A percentile compares a stretch with the other conserved stretches of the same genome.
Conservation (phyloP, 345 rosid species). For the Sisymbrium altissimum region DNA sequence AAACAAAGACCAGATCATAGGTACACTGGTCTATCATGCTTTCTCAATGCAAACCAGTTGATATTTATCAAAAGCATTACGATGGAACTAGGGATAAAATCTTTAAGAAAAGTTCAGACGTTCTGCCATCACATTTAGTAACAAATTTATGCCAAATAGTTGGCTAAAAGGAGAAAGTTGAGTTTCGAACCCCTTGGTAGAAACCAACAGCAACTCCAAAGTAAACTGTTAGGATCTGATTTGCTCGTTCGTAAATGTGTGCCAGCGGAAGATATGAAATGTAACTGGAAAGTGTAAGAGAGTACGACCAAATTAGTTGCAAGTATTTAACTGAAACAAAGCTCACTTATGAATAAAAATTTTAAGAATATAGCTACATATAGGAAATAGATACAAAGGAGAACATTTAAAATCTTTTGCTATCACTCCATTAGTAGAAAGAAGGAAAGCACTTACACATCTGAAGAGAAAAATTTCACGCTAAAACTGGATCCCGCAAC, state of each 20-base stretch:
- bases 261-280: conserved; percentile 97
- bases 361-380: conserved; percentile 1
- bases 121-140: background rate
- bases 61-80: background rate
- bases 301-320: conserved; percentile 19
- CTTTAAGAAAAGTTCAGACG: background rate
- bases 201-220: conserved; percentile 91
- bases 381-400: background rate
- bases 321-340: conserved; percentile 12
- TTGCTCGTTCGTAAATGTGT: conserved; percentile 88
- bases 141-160: background rate
- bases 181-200: conserved; percentile 88
- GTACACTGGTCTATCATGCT: background rate
- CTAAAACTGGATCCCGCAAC: conserved; percentile 64
- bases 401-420: background rate
- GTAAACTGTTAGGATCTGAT: conserved; percentile 56
- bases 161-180: conserved; percentile 6
- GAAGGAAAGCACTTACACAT: conserved; percentile 57
- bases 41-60: conserved; percentile 10
- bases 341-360: background rate
- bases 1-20: conserved; percentile 13
- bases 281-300: conserved; percentile 47
- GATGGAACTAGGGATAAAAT: background rate
- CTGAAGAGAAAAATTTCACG: conserved; percentile 65
- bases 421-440: background rate